Conservation (phyloP, 78 protist species). For the Dictyostelium brefeldianum region DNA sequence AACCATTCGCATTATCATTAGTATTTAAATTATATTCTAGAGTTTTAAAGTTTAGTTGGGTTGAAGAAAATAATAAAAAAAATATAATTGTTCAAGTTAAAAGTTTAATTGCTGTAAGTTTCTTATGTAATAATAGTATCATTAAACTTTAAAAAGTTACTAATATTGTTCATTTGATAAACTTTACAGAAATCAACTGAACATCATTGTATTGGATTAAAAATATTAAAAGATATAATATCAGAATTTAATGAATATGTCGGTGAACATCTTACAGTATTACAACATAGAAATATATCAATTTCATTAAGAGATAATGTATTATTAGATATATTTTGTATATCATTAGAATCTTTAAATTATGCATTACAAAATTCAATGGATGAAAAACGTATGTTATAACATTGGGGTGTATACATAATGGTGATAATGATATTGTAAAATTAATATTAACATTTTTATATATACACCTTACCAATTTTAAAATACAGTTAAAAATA, state of each 20-base stretch:
- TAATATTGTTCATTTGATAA: not conserved
- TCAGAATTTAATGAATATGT: constrained; percentile 53
- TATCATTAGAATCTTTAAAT: constrained; percentile 60
- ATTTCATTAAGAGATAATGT: constrained; percentile 45
- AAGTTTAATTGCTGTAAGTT: not conserved
- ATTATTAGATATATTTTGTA: constrained; percentile 37
- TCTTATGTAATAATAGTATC: not conserved
- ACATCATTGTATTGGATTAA: constrained; percentile 41
- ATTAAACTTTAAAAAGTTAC: not conserved
- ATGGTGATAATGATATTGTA: not conserved
- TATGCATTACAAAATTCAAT: not conserved
- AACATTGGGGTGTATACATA: too few relatives aligned
- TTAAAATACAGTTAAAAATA: constrained; percentile 12
- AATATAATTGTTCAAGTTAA: constrained; percentile 9
- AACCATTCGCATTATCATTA: constrained; percentile 27
- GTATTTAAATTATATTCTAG: constrained; percentile 48
- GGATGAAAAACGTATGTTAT: constrained; percentile 41
- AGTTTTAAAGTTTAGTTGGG: constrained; percentile 50
- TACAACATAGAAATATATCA: constrained; percentile 68
- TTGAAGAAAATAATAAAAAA: constrained; percentile 24
- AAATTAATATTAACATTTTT: not conserved
- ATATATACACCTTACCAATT: not conserved
- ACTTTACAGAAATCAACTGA: constrained; percentile 32
- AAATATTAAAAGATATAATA: constrained; percentile 50
- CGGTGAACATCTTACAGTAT: constrained; percentile 55